Percentiles rank a stretch among this genome's conserved stretches.
Conservation (phyloP, 1,284 basidiomycete genomes). For the Cryptococcus sp. region DNA sequence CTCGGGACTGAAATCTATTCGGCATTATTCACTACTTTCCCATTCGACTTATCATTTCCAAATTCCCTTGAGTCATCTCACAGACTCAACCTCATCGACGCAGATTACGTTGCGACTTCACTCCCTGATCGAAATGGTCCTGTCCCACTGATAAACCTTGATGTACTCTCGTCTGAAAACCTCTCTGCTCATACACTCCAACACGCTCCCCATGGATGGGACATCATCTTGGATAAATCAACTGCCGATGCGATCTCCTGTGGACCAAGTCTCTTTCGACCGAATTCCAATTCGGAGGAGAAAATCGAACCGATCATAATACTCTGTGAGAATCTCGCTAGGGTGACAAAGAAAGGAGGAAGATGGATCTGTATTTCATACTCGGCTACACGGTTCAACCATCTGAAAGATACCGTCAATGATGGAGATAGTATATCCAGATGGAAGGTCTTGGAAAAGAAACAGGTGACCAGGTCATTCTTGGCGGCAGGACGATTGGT, state of each 20-base stretch:
- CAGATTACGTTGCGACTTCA: slow-evolving; percentile 28
- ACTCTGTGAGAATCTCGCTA: slow-evolving; percentile 22
- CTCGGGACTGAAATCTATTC: slow-evolving; percentile 20
- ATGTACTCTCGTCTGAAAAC: slow-evolving; percentile 3
- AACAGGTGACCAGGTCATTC: neutral
- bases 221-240: slow-evolving; percentile 40
- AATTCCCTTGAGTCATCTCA: neutral
- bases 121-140: neutral
- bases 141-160: slow-evolving; percentile 3
- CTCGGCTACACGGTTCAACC: slow-evolving; percentile 30
- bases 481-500: neutral
- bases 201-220: slow-evolving; percentile 17
- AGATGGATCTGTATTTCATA: slow-evolving; percentile 37
- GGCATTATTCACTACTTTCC: neutral
- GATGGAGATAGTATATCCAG: neutral
- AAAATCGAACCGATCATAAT: slow-evolving; percentile 22
- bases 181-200: neutral
- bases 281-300: neutral
- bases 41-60: neutral
- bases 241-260: slow-evolving; percentile 45
- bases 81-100: slow-evolving; percentile 22
- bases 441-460: neutral
- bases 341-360: slow-evolving; percentile 12
- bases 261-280: slow-evolving; percentile 10
- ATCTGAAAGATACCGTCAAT: slow-evolving; percentile 3